A percentile compares a stretch with the other conserved stretches of the same genome.
Conservation (phyloP, 2,329 filamentous ascomycete species). For the Capronia epimyces region DNA sequence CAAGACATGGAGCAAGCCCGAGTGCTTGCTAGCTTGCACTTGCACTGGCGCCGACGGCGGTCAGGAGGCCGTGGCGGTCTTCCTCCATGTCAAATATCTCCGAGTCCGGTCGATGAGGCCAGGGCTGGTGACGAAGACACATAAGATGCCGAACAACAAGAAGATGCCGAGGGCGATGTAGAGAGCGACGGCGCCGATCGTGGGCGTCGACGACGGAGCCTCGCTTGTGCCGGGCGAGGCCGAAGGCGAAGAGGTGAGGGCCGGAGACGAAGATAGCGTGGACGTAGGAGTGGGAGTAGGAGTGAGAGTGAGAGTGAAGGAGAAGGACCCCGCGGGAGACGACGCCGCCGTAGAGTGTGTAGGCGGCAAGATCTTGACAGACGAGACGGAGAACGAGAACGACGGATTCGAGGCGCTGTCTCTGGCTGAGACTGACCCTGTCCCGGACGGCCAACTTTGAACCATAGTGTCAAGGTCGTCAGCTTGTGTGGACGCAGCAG, state of each 20-base stretch:
- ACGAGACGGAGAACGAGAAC: too few species aligned
- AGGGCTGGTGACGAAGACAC: slow-evolving; percentile 9
- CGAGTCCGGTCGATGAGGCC: background rate
- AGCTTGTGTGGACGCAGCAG: background rate
- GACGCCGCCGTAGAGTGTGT: too few species aligned
- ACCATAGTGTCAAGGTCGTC: background rate
- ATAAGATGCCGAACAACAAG: slow-evolving; percentile 12
- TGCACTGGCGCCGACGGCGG: too few species aligned
- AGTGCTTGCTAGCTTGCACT: background rate
- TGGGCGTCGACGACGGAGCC: background rate
- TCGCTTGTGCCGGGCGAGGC: background rate
- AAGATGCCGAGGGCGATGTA: slow-evolving; percentile 16
- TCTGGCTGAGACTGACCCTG: too few species aligned
- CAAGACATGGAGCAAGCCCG: too few species aligned
- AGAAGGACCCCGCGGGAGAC: too few species aligned
- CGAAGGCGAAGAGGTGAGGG: background rate
- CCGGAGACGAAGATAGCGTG: background rate
- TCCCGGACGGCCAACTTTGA: too few species aligned
- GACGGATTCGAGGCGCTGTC: too few species aligned
- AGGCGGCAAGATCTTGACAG: too few species aligned
- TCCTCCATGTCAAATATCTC: background rate
- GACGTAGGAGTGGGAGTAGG: too few species aligned
- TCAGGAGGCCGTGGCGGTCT: background rate
- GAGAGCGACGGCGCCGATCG: slow-evolving; percentile 5
- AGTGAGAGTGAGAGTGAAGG: too few species aligned